Base-by-base conservation (phyloP, 106 monocot species). In the Apostasia shenzhenica region DNA sequence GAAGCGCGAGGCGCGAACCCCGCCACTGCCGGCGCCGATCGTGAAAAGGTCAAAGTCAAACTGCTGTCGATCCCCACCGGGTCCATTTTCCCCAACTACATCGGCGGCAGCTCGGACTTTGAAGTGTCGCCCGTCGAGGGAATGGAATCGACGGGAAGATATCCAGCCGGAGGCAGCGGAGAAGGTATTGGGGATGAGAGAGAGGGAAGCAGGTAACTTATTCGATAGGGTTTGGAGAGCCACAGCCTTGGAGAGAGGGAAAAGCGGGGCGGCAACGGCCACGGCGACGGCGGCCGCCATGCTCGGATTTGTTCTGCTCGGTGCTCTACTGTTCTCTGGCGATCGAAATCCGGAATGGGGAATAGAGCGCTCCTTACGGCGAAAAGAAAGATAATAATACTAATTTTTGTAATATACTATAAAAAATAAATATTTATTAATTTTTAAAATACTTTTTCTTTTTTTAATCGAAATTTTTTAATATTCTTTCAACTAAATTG, bases 31-130 rank as follows among this genome's bases (percentile, higher is more conserved):
- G 1, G 75, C 75, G 26, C 69, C 75, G 47, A 76, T 62, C 53
- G 75, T 76, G 69, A 76, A 76, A 4, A 76, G 45, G 54, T 76
- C 75, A 5, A 76, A 76, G 13, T 76, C 75, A 61, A 68, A 76
- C n/a, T 76, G 51, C 43, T 68, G 57, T n/a, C 1, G 6, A 0
- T 54, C 55, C 1, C 5, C 45, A 9, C 13, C 11, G 2, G 59
- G 39, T 8, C 75, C 75, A 40, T 68, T 69, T 8, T 69, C 61
- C 6, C 51, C 54, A 2, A 52, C 68, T n/a, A 13, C 26, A 11
- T 39, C 61, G 39, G 75, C 7, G 7, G 37, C 57, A 6, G 69
- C 75, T 10, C 61, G 61, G 41, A 49, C 68, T 1, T 48, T 9
- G 9, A 76, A 53, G 14, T 41, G 67, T 12, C 75, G 58, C 1